phyloP scores from a whole-genome alignment of 306 rosid genomes.

The Canavalia ensiformis region DNA sequence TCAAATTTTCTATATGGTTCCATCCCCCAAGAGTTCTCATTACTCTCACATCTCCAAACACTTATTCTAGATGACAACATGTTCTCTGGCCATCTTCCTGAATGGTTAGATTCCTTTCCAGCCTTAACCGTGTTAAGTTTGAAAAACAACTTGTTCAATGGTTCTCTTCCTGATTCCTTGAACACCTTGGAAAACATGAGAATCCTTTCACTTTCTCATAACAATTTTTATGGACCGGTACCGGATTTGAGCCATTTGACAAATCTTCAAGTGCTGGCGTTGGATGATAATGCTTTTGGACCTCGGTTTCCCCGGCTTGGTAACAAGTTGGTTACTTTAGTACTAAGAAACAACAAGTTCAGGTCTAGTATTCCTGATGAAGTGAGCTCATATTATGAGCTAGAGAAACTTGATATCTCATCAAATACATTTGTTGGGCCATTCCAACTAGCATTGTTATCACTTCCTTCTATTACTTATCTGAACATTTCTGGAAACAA shows the following conservation, averaged over 20 bases:
- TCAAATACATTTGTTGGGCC: conserved; percentile 82
- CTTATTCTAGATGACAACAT: conserved; percentile 82
- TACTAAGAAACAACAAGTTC: conserved; percentile 76
- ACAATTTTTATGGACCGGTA: conserved; percentile 71
- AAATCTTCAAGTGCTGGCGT: conserved; percentile 89
- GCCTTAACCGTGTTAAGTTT: conserved; percentile 75
- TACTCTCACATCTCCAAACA: conserved; percentile 68
- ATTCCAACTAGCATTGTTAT: conserved; percentile 64
- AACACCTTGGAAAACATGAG: conserved; percentile 69
- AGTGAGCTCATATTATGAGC: conserved; percentile 69
- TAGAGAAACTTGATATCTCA: conserved; percentile 72
- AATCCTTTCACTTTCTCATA: conserved; percentile 76
- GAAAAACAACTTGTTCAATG: conserved; percentile 73
- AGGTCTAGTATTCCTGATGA: conserved; percentile 79
- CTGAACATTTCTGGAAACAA: conserved; percentile 80
- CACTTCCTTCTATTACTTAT: conserved; percentile 79
- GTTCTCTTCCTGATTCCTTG: conserved; percentile 72
- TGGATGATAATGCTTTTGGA: conserved; percentile 83
- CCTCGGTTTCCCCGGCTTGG: conserved; percentile 82
- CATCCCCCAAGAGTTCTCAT: conserved; percentile 75
- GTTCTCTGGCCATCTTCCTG: conserved; percentile 73
- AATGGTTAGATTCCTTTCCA: conserved; percentile 68
- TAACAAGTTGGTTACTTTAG: conserved; percentile 75
- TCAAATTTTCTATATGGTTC: conserved; percentile 82
- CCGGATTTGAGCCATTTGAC: conserved; percentile 77